Base-by-base conservation (phyloP, 78 protist species). In the Speleostelium caveatum region DNA sequence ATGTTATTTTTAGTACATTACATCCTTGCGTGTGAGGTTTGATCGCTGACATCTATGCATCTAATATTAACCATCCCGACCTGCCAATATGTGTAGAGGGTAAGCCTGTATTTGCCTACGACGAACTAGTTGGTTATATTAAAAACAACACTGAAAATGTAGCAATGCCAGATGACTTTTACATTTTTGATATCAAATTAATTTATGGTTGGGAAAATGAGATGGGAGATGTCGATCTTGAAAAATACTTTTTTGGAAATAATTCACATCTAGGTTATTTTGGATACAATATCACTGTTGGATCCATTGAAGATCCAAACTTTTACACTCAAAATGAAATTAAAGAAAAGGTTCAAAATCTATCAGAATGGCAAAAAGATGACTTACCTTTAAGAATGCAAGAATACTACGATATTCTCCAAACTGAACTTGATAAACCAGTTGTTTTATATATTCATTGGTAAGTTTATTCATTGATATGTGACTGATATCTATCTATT, bases 281-380 rank as follows among this genome's bases (percentile, higher is more conserved):
- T 22, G 55, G 41, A n/a, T 58, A 61, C 32, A 83, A 83, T n/a
- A 28, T 69, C 41, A 83, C 91, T 22, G 58, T 83, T 10, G 91
- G 91, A 33, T 77, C 67, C 60, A 16, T 83, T 21, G 8, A 7
- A 26, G 91, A 83, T 60, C 91, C 91, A 53, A 67, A 83, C 19
- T 61, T 67, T 26, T 12, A 51, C 0, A 8, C 51, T 0, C 55
- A 67, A 60, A 5, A 7, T 6, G 72, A 69, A 1, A 16, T 39
- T 16, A 35, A 12, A 5, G 49, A 19, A 16, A 26, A 38, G 91
- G 78, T 79, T 14, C 26, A 68, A 53, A 49, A 53, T 41, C 55
- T 83, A 16, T 24, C 91, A 45, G 38, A 22, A 1, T 83, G 91
- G 91, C 91, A 83, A 83, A 60, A 83, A n/a, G 91, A 83, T 33